Conservation (phyloP, 139 green algal genomes). For the Chlorella vulgaris region DNA sequence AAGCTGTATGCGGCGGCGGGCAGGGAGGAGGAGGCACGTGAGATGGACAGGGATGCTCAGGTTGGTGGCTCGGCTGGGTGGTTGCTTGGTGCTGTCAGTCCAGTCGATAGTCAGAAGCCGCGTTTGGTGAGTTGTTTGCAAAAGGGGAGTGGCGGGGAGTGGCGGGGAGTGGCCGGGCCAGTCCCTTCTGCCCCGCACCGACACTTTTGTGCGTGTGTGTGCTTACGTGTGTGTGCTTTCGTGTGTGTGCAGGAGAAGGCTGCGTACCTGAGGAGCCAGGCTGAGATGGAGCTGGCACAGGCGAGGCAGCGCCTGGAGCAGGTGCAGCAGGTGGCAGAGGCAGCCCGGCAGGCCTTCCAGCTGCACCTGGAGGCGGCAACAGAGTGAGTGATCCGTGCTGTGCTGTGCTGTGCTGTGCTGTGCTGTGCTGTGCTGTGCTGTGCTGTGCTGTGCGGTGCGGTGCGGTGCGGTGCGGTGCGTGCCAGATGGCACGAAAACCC, state of each 20-base stretch:
- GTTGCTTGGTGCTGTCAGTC: too few species aligned
- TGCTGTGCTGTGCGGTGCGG: too few species aligned
- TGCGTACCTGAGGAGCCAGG: slow-evolving; percentile 27
- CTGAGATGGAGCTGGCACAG: slow-evolving; percentile 27
- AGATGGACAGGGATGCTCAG: slow-evolving; percentile 21
- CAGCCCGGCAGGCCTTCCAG: slow-evolving; percentile 8
- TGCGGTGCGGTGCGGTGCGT: not conserved
- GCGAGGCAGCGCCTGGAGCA: slow-evolving; percentile 25
- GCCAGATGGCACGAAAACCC: not conserved
- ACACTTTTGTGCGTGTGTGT: not conserved
- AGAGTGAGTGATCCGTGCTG: slow-evolving; percentile 17
- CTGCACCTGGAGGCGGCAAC: not conserved
- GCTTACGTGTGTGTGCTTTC: too few species aligned
- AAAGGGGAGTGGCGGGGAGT: too few species aligned
- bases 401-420: not conserved
- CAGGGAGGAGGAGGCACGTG: slow-evolving; percentile 17
- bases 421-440: not conserved
- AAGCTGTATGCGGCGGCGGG: slow-evolving; percentile 15
- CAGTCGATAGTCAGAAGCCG: too few species aligned
- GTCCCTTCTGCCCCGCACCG: too few species aligned
- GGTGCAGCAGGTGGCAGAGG: not conserved
- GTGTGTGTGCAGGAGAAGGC: slow-evolving; percentile 23
- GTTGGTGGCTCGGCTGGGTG: not conserved
- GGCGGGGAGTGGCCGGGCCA: too few species aligned
- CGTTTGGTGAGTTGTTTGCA: too few species aligned